Base-by-base conservation (phyloP, 192 early-diverging fungal genomes). In the Lunasporangiospora selenospora region DNA sequence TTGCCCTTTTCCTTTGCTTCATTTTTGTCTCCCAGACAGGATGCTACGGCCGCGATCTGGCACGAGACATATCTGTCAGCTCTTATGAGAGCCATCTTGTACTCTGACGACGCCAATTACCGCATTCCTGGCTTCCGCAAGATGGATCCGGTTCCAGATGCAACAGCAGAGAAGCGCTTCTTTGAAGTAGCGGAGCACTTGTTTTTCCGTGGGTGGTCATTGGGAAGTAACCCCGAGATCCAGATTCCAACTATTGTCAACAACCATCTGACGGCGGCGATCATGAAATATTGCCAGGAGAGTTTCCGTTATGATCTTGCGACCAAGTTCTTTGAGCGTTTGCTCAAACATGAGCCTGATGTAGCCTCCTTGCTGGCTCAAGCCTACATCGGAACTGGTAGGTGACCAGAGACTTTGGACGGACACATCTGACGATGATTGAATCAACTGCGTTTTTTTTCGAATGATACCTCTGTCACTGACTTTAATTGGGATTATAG, bases 211-310 rank as follows among this genome's bases (percentile, higher is more conserved):
- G 89, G 89, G 24, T 98, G 95, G 95, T 90, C 91, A 60, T 80
- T 99, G 23, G 98, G 98, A 16, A 93, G 93, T 23, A 90, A 89
- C 27, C 89, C 95, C 9, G 94, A 97, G 62, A 91, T 97, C 37
- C 98, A 99, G 77, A 85, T 93, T n/a, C 93, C 97, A 6, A 95
- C 95, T 11, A 86, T 83, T 21, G 88, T 90, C 50, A 88, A 87
- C 56, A 99, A 99, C 75, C 91, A 94, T 62, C 67, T 99, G 49
- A 88, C 89, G 2, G 88, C 94, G 38, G 98, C 90, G 6, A 80
- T 98, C 8, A 82, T 94, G 81, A 89, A 91, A 66, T 98, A 98
- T 61, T 99, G 98, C 77, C 75, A 75, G 15, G 89, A 94, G 30
- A 88, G 87, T 21, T 92, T 93, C 59, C 83, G 98, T 33, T 89